A percentile compares a stretch with the other conserved stretches of the same genome.
These are phyloP conservation scores for Austroboletus niveus DNA, from an alignment of 1,284 basidiomycete species.

Conservation along the genomic window DNA sequence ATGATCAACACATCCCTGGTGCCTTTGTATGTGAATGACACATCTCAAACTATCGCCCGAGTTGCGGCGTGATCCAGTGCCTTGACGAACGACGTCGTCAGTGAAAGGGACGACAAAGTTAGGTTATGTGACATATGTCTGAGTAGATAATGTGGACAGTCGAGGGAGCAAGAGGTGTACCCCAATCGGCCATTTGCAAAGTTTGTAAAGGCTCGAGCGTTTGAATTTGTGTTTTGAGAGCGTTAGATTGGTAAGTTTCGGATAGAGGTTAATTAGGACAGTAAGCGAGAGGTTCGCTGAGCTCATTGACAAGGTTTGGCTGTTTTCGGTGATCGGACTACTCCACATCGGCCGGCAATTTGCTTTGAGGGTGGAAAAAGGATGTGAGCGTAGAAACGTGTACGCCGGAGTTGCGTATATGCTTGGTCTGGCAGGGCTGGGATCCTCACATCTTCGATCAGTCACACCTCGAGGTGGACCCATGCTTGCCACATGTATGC, in stretches of 20 bases:
- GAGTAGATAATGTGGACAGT: conserved; percentile 2
- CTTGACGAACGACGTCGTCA: conserved; percentile 3
- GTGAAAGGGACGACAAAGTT: no score
- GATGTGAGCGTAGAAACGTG: conserved; percentile 19
- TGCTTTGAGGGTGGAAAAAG: conserved; percentile 15
- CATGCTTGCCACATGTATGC: conserved; percentile 35
- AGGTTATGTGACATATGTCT: not conserved
- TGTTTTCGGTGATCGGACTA: conserved; percentile 25
- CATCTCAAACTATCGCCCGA: conserved; percentile 2
- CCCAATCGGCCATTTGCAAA: conserved; percentile 8
- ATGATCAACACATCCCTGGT: conserved; percentile 25
- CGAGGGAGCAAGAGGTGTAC: conserved; percentile 4
- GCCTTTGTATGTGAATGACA: conserved; percentile 18
- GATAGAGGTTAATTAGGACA: conserved; percentile 20
- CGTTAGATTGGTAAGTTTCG: conserved; percentile 17
- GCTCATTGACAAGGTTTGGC: conserved; percentile 29
- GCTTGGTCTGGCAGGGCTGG: conserved; percentile 13
- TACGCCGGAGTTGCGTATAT: conserved; percentile 24
- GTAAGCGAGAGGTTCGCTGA: conserved; percentile 28
- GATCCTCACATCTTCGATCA: conserved; percentile 33
- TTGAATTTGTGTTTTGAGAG: conserved; percentile 8
- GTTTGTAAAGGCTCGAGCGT: conserved; percentile 6
- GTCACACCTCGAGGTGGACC: conserved; percentile 37
- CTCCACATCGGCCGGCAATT: conserved; percentile 26
- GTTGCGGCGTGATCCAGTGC: conserved; percentile 18